phyloP scores from a whole-genome alignment of 2,329 filamentous ascomycete genomes.

The Dactylonectria estremocensis region DNA sequence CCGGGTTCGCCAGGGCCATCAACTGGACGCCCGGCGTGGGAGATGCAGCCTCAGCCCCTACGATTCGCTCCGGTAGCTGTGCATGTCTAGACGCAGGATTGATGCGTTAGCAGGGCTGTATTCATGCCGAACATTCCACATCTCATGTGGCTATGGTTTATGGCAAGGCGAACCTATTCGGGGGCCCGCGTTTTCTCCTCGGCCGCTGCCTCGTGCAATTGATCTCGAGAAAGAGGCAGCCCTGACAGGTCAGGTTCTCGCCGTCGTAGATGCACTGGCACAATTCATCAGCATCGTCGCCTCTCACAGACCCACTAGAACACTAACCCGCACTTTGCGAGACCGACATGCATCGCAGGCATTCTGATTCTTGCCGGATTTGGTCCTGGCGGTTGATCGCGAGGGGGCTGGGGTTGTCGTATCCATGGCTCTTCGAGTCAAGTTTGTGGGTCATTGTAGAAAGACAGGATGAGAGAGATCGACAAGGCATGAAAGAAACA shows the following conservation, averaged over 20 bases:
- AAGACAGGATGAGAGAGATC: neutral
- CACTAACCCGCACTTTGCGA: conserved; percentile 41
- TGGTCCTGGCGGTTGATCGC: conserved; percentile 10
- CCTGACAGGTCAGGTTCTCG: conserved; percentile 30
- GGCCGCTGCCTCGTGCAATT: conserved; percentile 40
- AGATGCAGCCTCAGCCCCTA: neutral
- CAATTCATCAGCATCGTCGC: conserved; percentile 6
- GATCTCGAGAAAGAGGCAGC: conserved; percentile 39
- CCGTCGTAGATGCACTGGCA: conserved; percentile 38
- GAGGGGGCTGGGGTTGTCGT: conserved; percentile 1
- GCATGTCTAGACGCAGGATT: conserved; percentile 28
- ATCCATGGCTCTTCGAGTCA: conserved; percentile 5
- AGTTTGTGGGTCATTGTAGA: neutral
- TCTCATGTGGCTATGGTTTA: too few relatives aligned
- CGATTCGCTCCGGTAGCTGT: neutral
- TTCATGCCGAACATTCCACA: neutral
- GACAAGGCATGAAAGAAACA: neutral
- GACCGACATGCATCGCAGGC: conserved; percentile 46
- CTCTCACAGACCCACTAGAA: neutral
- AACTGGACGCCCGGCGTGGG: conserved; percentile 6
- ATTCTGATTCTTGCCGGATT: conserved; percentile 37
- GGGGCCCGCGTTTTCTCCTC: conserved; percentile 43
- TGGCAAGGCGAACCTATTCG: conserved; percentile 32
- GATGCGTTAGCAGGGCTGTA: neutral
- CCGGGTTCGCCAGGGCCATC: conserved; percentile 12